Percentiles rank a stretch among this genome's conserved stretches.
Conservation (phyloP, 1,284 basidiomycete species). For the Leccinum pallidistipes region DNA sequence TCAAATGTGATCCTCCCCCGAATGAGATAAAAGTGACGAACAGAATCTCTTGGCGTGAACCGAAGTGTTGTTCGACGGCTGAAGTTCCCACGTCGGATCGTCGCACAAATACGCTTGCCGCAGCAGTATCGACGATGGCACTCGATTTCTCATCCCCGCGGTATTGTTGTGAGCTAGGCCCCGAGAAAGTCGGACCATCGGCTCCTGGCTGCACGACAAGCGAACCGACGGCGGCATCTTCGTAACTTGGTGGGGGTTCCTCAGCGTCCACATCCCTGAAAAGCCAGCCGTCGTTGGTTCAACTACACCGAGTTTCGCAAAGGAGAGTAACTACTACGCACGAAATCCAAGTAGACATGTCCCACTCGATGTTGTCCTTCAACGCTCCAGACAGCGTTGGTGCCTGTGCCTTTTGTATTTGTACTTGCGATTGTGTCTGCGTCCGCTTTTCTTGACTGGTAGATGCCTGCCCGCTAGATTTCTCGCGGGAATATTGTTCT, state of each 20-base stretch:
- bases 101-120: neutral
- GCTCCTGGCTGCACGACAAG: neutral
- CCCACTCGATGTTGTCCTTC: slow-evolving; percentile 2
- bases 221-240: slow-evolving; percentile 6
- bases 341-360: neutral
- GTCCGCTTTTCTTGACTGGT: neutral
- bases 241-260: slow-evolving; percentile 16
- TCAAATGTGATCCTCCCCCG: neutral
- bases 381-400: neutral
- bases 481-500: neutral
- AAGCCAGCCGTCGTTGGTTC: neutral
- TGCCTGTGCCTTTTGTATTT: neutral
- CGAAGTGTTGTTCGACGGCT: neutral
- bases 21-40: neutral
- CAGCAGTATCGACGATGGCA: neutral
- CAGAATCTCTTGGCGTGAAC: neutral
- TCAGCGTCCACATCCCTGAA: neutral
- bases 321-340: slow-evolving; percentile 1
- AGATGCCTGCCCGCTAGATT: neutral
- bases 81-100: neutral
- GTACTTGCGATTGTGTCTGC: neutral
- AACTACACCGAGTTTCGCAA: neutral
- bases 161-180: neutral
- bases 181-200: too few relatives aligned
- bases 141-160: neutral